Percentiles rank a stretch among this genome's conserved stretches.
phyloP scores from a whole-genome alignment of 176 grass and related monocot species.

The Poa annua region DNA sequence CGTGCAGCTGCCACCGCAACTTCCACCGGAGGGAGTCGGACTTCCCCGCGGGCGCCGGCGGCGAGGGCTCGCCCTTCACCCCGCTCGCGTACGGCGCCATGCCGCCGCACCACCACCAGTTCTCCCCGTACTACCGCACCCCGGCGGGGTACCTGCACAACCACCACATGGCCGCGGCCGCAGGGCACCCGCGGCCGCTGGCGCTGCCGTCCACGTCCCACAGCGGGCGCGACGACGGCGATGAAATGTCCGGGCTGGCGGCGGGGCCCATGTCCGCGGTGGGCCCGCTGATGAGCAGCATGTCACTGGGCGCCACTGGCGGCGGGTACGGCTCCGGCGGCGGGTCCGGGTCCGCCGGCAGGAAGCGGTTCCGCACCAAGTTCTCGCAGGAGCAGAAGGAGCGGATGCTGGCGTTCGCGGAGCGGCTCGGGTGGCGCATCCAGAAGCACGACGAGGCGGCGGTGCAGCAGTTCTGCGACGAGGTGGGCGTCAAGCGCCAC shows the following conservation, averaged over 20 bases:
- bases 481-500: constrained; percentile 79
- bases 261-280: constrained; percentile 40
- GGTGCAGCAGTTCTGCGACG: constrained; percentile 87
- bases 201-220: constrained; percentile 62
- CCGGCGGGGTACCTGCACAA: constrained; percentile 61
- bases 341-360: constrained; percentile 60
- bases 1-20: constrained; percentile 89
- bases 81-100: constrained; percentile 46
- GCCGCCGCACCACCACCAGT: constrained; percentile 51
- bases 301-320: constrained; percentile 37
- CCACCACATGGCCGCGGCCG: constrained; percentile 39
- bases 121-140: constrained; percentile 66
- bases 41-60: constrained; percentile 1
- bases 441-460: constrained; percentile 94
- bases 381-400: constrained; percentile 98
- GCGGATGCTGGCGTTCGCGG: constrained; percentile 84
- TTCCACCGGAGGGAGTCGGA: constrained; percentile 75
- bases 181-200: constrained; percentile 36
- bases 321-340: constrained; percentile 49
- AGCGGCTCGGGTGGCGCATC: constrained; percentile 91
- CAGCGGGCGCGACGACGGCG: constrained; percentile 51
- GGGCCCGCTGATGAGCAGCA: constrained; percentile 44
- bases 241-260: constrained; percentile 55
- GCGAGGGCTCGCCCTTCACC: constrained; percentile 47
- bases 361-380: constrained; percentile 94